Base-by-base conservation (phyloP, 2,329 filamentous ascomycete species). In the Pestalotiopsis sp. region DNA sequence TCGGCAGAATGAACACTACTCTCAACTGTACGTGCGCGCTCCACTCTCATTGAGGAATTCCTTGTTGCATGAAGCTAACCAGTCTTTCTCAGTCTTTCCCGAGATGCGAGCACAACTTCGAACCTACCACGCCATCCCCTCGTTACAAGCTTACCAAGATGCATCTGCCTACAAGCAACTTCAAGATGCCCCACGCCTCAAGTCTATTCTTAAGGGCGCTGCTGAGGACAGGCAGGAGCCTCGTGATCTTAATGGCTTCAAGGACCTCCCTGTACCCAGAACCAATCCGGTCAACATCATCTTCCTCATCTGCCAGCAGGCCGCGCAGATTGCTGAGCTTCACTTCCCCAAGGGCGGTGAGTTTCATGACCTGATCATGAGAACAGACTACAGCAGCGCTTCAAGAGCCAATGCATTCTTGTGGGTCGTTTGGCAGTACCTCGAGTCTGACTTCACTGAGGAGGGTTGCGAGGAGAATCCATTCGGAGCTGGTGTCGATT, bases 371-470 rank as follows among this genome's bases (percentile, higher is more conserved):
- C 87, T 99, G 17, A 91, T 99, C 74, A 98, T 98, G 94, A 91
- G 93, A 76, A 91, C 91, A 1, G 91, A 92, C 26, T 87, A 94
- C 69, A 93, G 91, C 67, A 98, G 94, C 79, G 82, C 85, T 72
- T 97, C 93, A 70, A 89, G 96, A 70, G 94, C 96, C 1, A 90
- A 84, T 58, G 95, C 95, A 0, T 99, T 99, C 73, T 82, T 99
- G 22, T 99, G 96, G 96, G 84, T 99, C 70, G 97, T 99, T 90
- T 99, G 96, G 96, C 98, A 96, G 84, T 98, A 99, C 76, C 86
- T 99, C 20, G 96, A 99, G 78, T 97, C 94, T 35, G 94, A 98
- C 77, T 98, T 98, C 73, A 93, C 93, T 0, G 89, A 92, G 73
- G 93, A 97, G 74, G 94, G 93, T 67, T 95, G 94, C 58, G 86